phyloP scores from a whole-genome alignment of 805 yeast genomes.

The Grigorovia humatica region DNA sequence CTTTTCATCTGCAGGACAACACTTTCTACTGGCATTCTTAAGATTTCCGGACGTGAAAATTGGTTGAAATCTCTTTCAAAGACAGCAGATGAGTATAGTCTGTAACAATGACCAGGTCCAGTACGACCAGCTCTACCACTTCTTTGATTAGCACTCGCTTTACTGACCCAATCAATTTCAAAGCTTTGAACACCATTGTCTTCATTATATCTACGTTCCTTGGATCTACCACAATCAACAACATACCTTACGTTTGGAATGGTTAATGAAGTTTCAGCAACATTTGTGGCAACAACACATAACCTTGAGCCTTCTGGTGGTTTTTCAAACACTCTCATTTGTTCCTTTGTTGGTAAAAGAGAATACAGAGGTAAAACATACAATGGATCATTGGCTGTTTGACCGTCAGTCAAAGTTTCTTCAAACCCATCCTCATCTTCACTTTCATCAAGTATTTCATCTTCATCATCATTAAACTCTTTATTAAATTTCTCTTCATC shows the following conservation, averaged over 20 bases:
- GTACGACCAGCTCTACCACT: slow-evolving; percentile 97
- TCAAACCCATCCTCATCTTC: slow-evolving; percentile 53
- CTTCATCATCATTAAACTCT: slow-evolving; percentile 29
- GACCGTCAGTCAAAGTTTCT: slow-evolving; percentile 61
- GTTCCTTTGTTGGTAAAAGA: slow-evolving; percentile 85
- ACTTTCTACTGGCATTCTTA: slow-evolving; percentile 93
- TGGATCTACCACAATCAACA: slow-evolving; percentile 89
- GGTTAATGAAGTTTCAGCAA: slow-evolving; percentile 95
- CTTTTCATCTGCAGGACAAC: slow-evolving; percentile 92
- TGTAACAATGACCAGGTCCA: slow-evolving; percentile 95
- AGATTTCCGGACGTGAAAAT: slow-evolving; percentile 81
- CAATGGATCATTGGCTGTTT: slow-evolving; percentile 64
- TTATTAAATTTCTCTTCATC: slow-evolving; percentile 29
- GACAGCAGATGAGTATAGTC: slow-evolving; percentile 88
- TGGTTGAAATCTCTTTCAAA: slow-evolving; percentile 76
- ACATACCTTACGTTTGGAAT: slow-evolving; percentile 94
- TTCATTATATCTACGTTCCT: slow-evolving; percentile 74
- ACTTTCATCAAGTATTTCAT: slow-evolving; percentile 30
- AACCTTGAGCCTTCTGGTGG: slow-evolving; percentile 83
- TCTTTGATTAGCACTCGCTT: slow-evolving; percentile 93
- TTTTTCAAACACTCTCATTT: slow-evolving; percentile 77
- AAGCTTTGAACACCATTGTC: slow-evolving; percentile 87
- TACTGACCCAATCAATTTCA: slow-evolving; percentile 83
- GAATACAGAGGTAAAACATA: slow-evolving; percentile 91
- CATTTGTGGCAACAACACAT: slow-evolving; percentile 92